Percentiles rank a stretch among this genome's conserved stretches.
Conservation (phyloP, 2,329 filamentous ascomycete species). For the Bisporella sp. region DNA sequence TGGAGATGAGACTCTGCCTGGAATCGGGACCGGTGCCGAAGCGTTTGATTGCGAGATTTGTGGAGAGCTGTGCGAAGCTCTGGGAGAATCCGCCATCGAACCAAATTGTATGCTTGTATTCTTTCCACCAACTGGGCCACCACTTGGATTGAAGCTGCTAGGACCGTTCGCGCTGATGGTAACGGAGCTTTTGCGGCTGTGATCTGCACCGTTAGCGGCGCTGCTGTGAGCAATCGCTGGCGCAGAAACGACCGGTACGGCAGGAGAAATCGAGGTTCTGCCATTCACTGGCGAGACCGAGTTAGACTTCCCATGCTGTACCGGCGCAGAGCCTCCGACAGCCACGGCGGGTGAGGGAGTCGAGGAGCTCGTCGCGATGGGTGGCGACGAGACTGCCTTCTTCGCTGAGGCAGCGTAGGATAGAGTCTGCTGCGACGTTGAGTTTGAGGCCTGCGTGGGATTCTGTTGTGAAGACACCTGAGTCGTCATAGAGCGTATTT, state of each 20-base stretch:
- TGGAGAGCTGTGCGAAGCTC: slow-evolving; percentile 60
- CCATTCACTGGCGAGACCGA: slow-evolving; percentile 80
- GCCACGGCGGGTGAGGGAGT: slow-evolving; percentile 46
- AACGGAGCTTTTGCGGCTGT: slow-evolving; percentile 81
- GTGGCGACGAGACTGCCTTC: slow-evolving; percentile 54
- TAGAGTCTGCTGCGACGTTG: slow-evolving; percentile 43
- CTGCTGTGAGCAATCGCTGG: slow-evolving; percentile 57
- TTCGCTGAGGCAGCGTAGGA: slow-evolving; percentile 65
- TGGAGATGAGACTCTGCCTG: slow-evolving; percentile 67
- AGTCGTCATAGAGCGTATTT: slow-evolving; percentile 28
- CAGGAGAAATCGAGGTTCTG: slow-evolving; percentile 64
- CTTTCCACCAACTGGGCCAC: slow-evolving; percentile 54
- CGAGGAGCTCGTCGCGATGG: slow-evolving; percentile 52
- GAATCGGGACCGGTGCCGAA: slow-evolving; percentile 55
- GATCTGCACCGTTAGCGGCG: slow-evolving; percentile 58
- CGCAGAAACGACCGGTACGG: slow-evolving; percentile 52
- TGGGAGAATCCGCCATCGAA: slow-evolving; percentile 62
- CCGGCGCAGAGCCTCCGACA: slow-evolving; percentile 45
- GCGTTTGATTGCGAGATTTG: slow-evolving; percentile 37
- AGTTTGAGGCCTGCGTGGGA: slow-evolving; percentile 45
- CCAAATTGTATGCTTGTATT: slow-evolving; percentile 74
- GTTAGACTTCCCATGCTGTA: slow-evolving; percentile 55
- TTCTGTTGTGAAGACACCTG: slow-evolving; percentile 25
- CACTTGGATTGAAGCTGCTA: slow-evolving; percentile 70
- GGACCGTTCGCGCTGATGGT: slow-evolving; percentile 83